Conservation (phyloP, 2,329 filamentous ascomycete species). For the Fusarium pilosicola region DNA sequence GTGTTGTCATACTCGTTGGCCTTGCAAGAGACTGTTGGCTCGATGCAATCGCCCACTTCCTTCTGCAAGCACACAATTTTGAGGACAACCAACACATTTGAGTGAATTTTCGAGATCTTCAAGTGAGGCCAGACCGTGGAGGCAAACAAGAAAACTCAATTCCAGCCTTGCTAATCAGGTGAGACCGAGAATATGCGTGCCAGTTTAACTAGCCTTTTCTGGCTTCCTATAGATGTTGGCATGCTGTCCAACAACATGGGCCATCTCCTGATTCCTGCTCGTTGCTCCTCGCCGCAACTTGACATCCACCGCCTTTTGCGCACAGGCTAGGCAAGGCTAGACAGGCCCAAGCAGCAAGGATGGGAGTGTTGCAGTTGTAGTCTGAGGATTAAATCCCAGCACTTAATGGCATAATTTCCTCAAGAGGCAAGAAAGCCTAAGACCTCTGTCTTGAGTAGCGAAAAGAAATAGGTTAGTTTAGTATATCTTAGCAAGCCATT, state of each 20-base stretch:
- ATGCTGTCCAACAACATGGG: not conserved
- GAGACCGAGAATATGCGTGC: slow-evolving; percentile 37
- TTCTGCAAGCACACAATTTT: not conserved
- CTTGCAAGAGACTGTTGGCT: slow-evolving; percentile 25
- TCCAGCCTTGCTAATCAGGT: slow-evolving; percentile 35
- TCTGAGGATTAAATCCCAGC: not conserved
- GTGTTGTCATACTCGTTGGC: slow-evolving; percentile 10
- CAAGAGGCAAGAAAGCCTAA: not conserved
- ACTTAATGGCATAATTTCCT: not conserved
- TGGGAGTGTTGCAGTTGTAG: not conserved
- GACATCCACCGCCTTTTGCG: slow-evolving; percentile 39
- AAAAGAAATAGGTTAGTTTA: not conserved
- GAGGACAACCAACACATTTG: slow-evolving; percentile 17
- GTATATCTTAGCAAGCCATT: not conserved
- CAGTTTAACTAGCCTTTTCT: slow-evolving; percentile 10
- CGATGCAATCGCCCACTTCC: slow-evolving; percentile 4
- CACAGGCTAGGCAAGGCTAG: no score
- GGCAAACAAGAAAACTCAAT: not conserved
- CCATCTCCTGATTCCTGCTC: not conserved
- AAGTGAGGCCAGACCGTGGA: not conserved
- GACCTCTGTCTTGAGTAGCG: not conserved
- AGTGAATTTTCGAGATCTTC: slow-evolving; percentile 1
- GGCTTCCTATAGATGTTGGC: slow-evolving; percentile 16
- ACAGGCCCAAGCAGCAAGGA: slow-evolving; percentile 3
- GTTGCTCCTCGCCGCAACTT: not conserved